phyloP scores from a whole-genome alignment of 2,329 filamentous ascomycete genomes.

The Dactylonectria macrodidyma region DNA sequence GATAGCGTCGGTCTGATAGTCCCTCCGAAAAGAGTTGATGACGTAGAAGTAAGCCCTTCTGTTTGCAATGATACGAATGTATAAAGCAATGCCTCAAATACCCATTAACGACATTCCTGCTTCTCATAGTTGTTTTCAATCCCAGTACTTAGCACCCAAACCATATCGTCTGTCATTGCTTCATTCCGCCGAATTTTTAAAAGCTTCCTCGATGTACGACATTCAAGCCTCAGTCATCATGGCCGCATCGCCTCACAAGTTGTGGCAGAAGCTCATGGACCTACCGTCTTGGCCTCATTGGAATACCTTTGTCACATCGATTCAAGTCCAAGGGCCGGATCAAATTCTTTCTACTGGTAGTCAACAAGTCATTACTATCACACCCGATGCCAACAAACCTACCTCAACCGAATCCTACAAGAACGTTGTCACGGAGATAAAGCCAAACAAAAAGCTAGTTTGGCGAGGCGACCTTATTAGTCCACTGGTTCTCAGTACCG shows the following conservation, averaged over 20 bases:
- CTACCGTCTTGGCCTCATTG: slow-evolving; percentile 15
- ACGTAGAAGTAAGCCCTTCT: too few relatives aligned
- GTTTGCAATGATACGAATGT: too few relatives aligned
- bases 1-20: too few relatives aligned
- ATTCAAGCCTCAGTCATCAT: slow-evolving; percentile 28
- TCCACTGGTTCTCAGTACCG: not conserved
- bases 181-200: too few relatives aligned
- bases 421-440: not conserved
- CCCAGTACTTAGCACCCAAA: too few relatives aligned
- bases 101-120: too few relatives aligned
- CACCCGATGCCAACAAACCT: not conserved
- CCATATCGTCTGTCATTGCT: too few relatives aligned
- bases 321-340: slow-evolving; percentile 3
- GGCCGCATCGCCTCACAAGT: not conserved
- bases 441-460: not conserved
- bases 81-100: too few relatives aligned
- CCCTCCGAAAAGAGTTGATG: too few relatives aligned
- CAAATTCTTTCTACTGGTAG: slow-evolving; percentile 5
- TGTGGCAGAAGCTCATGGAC: slow-evolving; percentile 6
- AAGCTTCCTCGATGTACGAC: slow-evolving; percentile 2
- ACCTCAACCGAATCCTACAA: slow-evolving; percentile 4
- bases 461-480: slow-evolving; percentile 14
- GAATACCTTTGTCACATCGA: slow-evolving; percentile 28
- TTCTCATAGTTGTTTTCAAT: too few relatives aligned
- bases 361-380: slow-evolving; percentile 19